Percentiles rank a stretch among this genome's conserved stretches.
Evolutionary conservation across 2,329 filamentous ascomycete species (phyloP).

Genomic region (Pyrenophora graminea): DNA sequence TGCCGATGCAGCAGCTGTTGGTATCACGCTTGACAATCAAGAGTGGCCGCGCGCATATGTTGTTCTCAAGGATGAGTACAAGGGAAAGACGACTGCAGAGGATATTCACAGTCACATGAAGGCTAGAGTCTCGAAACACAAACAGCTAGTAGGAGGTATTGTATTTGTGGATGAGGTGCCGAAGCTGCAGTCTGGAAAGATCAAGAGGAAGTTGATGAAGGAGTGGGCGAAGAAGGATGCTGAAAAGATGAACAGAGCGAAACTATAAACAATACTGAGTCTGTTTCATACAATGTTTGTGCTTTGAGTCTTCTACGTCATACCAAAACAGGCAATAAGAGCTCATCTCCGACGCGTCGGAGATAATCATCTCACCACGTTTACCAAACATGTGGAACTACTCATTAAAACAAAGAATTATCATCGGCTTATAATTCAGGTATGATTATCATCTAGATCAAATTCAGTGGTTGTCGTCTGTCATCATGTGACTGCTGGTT

Average conservation of each 20-base stretch:
- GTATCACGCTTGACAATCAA: slow-evolving; percentile 55
- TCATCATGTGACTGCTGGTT: no score
- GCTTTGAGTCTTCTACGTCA: no score
- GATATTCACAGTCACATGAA: slow-evolving; percentile 48
- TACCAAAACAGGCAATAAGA: no score
- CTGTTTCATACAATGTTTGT: no score
- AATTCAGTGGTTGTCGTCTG: no score
- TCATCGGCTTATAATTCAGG: no score
- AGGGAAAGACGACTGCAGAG: slow-evolving; percentile 35
- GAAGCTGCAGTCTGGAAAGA: slow-evolving; percentile 63
- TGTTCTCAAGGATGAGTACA: slow-evolving; percentile 53
- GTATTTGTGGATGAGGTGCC: slow-evolving; percentile 62
- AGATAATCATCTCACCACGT: no score
- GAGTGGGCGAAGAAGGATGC: slow-evolving; percentile 63
- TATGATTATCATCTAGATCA: no score
- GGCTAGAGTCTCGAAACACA: slow-evolving; percentile 57
- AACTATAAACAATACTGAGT: slow-evolving; percentile 15
- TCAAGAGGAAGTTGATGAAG: slow-evolving; percentile 60
- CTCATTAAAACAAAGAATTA: no score
- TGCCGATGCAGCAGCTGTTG: slow-evolving; percentile 61
- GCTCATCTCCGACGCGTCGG: no score
- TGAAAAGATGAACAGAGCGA: slow-evolving; percentile 37
- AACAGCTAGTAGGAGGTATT: slow-evolving; percentile 57
- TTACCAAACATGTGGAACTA: no score
- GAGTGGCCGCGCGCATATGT: slow-evolving; percentile 62